Evolutionary conservation across 1,139 yeast species (phyloP).

Genomic region (Yarrowia galli): DNA sequence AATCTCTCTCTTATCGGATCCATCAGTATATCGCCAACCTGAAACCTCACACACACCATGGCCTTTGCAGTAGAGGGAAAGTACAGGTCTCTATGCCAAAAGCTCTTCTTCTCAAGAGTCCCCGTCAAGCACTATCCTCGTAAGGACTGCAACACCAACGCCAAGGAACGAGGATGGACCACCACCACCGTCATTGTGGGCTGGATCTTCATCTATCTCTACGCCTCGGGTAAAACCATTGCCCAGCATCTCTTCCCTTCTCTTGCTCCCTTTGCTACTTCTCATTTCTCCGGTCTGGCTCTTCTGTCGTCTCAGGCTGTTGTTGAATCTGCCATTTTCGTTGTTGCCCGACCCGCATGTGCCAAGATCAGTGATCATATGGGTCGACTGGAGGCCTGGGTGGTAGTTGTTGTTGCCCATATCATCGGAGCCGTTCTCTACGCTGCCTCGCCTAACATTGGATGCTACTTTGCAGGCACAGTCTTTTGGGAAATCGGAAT

Average conservation of each 20-base stretch:
- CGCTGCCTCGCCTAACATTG: conserved; percentile 26
- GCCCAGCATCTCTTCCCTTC: conserved; percentile 33
- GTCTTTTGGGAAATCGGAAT: conserved; percentile 33
- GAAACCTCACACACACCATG: background rate
- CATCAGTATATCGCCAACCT: background rate
- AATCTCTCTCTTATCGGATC: conserved; percentile 12
- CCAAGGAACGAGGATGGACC: conserved; percentile 36
- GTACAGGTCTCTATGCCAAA: conserved; percentile 1
- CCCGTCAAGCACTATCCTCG: conserved; percentile 21
- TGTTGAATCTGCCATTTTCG: conserved; percentile 32
- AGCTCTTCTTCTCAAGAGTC: conserved; percentile 7
- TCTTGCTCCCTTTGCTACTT: conserved; percentile 27
- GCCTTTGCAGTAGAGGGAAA: conserved; percentile 13
- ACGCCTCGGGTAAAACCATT: conserved; percentile 25
- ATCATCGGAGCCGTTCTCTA: conserved; percentile 23
- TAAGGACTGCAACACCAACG: conserved; percentile 26
- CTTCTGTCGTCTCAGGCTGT: conserved; percentile 30
- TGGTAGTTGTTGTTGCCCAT: conserved; percentile 11
- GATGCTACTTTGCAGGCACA: conserved; percentile 27
- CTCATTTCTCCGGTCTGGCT: conserved; percentile 27
- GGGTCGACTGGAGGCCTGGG: conserved; percentile 29
- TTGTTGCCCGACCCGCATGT: conserved; percentile 23
- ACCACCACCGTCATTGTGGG: conserved; percentile 24
- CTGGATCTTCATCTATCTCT: conserved; percentile 31
- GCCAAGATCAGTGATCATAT: conserved; percentile 26